Evolutionary conservation across 176 grass and related monocot species (phyloP).

Genomic region (Puya raimondii): DNA sequence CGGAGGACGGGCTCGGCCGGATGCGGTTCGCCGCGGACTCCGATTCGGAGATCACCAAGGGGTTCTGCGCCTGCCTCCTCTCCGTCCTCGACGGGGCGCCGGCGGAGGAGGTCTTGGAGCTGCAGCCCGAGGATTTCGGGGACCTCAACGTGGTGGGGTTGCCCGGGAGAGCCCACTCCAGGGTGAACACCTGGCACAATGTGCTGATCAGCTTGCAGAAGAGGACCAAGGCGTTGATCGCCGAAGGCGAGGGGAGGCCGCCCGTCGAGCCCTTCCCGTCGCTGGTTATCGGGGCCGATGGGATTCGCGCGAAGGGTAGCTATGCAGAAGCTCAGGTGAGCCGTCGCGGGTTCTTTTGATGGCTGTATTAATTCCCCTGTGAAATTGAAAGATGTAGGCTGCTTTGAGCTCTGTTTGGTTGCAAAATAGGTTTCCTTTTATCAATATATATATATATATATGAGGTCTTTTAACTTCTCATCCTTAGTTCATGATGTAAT

Average conservation of each 20-base stretch:
- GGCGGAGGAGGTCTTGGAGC: conserved; percentile 61
- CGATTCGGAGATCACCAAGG: conserved; percentile 84
- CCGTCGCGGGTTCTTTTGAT: conserved; percentile 5
- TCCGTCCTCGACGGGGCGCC: conserved; percentile 53
- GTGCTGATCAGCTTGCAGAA: conserved; percentile 86
- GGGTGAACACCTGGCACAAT: conserved; percentile 89
- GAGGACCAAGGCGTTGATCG: conserved; percentile 56
- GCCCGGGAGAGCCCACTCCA: conserved; percentile 36
- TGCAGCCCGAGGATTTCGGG: conserved; percentile 49
- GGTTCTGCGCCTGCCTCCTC: conserved; percentile 74
- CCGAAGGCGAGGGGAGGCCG: conserved; percentile 44
- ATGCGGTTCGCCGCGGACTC: conserved; percentile 89
- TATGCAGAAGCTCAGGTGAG: conserved; percentile 90
- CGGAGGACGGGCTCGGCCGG: conserved; percentile 25
- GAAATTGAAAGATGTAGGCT: not conserved
- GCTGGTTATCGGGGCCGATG: conserved; percentile 56
- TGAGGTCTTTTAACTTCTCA: too few species aligned
- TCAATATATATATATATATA: not conserved
- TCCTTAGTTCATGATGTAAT: too few species aligned
- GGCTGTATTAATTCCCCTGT: not conserved
- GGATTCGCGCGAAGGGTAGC: conserved; percentile 62
- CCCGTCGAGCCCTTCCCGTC: conserved; percentile 67
- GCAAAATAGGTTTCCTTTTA: not conserved
- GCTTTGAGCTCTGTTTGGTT: not conserved
- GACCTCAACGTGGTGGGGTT: conserved; percentile 41